phyloP scores from a whole-genome alignment of 495 filamentous ascomycete genomes.

The Penicilliopsis zonata region DNA sequence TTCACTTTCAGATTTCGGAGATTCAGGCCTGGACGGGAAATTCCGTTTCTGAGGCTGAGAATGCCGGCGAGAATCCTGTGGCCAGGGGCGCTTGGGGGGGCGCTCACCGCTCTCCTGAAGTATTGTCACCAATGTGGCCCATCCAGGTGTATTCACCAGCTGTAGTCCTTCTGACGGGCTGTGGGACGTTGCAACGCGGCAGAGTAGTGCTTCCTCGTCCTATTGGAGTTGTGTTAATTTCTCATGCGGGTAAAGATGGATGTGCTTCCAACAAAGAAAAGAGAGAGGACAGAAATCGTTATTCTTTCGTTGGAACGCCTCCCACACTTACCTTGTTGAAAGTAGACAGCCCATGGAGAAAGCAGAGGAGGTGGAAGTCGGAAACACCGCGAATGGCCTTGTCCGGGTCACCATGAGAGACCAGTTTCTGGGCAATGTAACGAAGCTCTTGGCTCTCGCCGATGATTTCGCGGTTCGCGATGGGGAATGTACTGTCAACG shows the following conservation, averaged over 20 bases:
- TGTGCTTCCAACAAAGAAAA: not conserved
- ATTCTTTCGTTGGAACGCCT: not conserved
- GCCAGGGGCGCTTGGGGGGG: conserved; percentile 68
- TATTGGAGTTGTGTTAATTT: conserved; percentile 21
- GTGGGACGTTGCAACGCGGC: conserved; percentile 65
- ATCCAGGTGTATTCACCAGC: conserved; percentile 72
- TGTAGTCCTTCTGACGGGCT: conserved; percentile 68
- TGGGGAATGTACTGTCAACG: conserved; percentile 57
- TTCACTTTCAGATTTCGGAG: conserved; percentile 44
- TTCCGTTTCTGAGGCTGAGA: conserved; percentile 18
- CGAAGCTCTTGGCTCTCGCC: conserved; percentile 70
- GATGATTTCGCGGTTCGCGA: conserved; percentile 79
- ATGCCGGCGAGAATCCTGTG: conserved; percentile 25
- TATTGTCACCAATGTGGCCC: conserved; percentile 87
- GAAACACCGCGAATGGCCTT: conserved; percentile 59
- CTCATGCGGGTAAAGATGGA: conserved; percentile 9
- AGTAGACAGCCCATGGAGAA: conserved; percentile 66
- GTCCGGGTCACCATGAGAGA: conserved; percentile 45
- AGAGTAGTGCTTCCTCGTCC: conserved; percentile 85
- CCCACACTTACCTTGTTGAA: conserved; percentile 60
- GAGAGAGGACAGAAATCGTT: too few relatives aligned
- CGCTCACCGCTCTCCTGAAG: conserved; percentile 94
- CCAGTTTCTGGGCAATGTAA: conserved; percentile 48
- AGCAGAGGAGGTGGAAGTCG: conserved; percentile 88
- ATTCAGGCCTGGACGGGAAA: conserved; percentile 23